A percentile compares a stretch with the other conserved stretches of the same genome.
These are phyloP conservation scores for Leccinum barrowsii DNA, from an alignment of 768 basidiomycete genomes.

Conservation along the genomic window DNA sequence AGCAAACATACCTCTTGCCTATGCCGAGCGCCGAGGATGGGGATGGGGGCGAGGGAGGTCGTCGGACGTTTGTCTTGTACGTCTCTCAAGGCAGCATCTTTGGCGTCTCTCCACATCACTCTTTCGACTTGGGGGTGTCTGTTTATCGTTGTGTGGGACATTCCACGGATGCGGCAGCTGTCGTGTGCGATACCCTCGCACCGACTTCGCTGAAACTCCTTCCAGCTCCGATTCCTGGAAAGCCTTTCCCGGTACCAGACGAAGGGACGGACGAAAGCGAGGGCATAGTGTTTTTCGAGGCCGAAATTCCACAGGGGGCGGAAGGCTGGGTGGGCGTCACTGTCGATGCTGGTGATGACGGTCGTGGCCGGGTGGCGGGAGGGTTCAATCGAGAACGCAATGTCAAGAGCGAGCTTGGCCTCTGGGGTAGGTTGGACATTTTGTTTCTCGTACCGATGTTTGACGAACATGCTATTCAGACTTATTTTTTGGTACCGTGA, in stretches of 20 bases:
- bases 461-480: slow-evolving; percentile 31
- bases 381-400: slow-evolving; percentile 40
- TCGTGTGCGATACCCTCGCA: slow-evolving; percentile 37
- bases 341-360: slow-evolving; percentile 46
- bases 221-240: slow-evolving; percentile 53
- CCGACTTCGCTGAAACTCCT: slow-evolving; percentile 57
- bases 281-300: slow-evolving; percentile 64
- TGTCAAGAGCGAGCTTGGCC: slow-evolving; percentile 32
- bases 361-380: slow-evolving; percentile 60
- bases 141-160: slow-evolving; percentile 43
- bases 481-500: slow-evolving; percentile 34
- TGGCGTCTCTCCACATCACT: slow-evolving; percentile 47
- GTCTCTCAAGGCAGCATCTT: slow-evolving; percentile 58
- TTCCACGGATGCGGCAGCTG: slow-evolving; percentile 13
- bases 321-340: slow-evolving; percentile 50
- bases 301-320: slow-evolving; percentile 31
- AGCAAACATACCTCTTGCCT: no score
- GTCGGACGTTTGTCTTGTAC: slow-evolving; percentile 47
- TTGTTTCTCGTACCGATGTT: neutral
- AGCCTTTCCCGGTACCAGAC: slow-evolving; percentile 59
- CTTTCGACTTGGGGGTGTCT: slow-evolving; percentile 42
- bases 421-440: slow-evolving; percentile 38
- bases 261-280: slow-evolving; percentile 76
- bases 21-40: no score
- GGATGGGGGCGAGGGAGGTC: neutral